Base-by-base conservation (phyloP, 192 early-diverging fungal species). In the Gaertneriomyces sp. region DNA sequence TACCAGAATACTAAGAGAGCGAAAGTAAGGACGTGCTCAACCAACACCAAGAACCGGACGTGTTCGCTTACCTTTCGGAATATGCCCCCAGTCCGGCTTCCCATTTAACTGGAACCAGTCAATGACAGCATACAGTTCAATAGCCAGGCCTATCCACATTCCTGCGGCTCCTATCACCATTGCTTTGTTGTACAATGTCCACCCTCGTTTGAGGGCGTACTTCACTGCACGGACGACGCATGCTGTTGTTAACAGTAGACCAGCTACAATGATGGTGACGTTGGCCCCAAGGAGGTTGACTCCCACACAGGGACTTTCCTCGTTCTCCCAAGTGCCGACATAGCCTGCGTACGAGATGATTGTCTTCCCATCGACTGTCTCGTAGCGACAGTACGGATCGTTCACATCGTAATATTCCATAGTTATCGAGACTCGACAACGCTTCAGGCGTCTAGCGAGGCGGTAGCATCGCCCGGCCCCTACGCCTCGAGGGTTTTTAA, bases 41-140 rank as follows among this genome's bases (percentile, higher is more conserved):
- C 10, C 33, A 33, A 10, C 33, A 20, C 56, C 56, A 33, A 17
- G 3, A 42, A 4, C 39, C 39, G 1, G 16, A 33, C 38, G 42
- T 40, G 25, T 33, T 7, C 16, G 39, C 59, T 42, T 38, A 61
- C 59, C 59, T 44, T 61, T 12, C n/a, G 61, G 45, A 11, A 63
- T 2, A 41, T 63, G 61, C 6, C 33, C 50, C 45, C 14, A 51
- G 17, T 63, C 42, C 10, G 61, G 47, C 7, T 39, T 11, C 16
- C 61, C 61, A 6, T 41, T 11, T 51, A 19, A 63, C 33, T 63
- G 61, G 42, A 41, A 63, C 14, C 17, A 63, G 61, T 51, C 50
- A 11, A 39, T 17, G 47, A 25, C 20, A 16, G 50, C 50, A 6
- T 42, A 63, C 17, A 63, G 2, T 20, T 63, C 47, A 5, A 63